Percentiles rank a stretch among this genome's conserved stretches.
These are phyloP conservation scores for Cladobotryum protrusum DNA, from an alignment of 2,329 filamentous ascomycete species.

Conservation along the genomic window DNA sequence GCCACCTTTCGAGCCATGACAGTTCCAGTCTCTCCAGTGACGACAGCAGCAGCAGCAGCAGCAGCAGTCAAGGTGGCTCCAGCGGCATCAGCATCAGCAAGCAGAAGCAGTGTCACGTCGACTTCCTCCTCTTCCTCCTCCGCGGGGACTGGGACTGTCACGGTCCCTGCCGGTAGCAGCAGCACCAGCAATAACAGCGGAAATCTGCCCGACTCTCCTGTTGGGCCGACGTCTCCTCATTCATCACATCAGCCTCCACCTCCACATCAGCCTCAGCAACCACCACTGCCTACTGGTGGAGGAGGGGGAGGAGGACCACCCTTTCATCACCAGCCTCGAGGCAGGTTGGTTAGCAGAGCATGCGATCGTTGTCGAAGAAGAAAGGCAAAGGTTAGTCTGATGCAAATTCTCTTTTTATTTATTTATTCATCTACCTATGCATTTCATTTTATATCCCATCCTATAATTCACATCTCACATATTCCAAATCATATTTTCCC, in stretches of 20 bases:
- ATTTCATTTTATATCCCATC: background rate
- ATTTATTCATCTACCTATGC: background rate
- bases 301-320: background rate
- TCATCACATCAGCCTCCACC: background rate
- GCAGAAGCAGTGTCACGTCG: background rate
- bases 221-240: background rate
- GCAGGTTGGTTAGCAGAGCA: constrained; percentile 20
- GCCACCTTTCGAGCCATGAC: background rate
- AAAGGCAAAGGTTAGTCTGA: constrained; percentile 27
- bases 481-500: background rate
- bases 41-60: background rate
- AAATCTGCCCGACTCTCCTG: background rate
- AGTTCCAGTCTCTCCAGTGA: background rate
- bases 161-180: background rate
- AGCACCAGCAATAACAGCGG: background rate
- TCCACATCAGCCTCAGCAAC: background rate
- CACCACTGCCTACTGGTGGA: background rate
- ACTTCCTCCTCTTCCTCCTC: background rate
- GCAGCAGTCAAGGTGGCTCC: background rate
- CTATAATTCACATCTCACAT: too few species aligned
- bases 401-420: background rate
- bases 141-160: background rate
- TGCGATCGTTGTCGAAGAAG: constrained; percentile 32
- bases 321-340: constrained; percentile 9
- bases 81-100: background rate